These are phyloP conservation scores for Starmerella geochares DNA, from an alignment of 805 yeast genomes.

Conservation along the genomic window DNA sequence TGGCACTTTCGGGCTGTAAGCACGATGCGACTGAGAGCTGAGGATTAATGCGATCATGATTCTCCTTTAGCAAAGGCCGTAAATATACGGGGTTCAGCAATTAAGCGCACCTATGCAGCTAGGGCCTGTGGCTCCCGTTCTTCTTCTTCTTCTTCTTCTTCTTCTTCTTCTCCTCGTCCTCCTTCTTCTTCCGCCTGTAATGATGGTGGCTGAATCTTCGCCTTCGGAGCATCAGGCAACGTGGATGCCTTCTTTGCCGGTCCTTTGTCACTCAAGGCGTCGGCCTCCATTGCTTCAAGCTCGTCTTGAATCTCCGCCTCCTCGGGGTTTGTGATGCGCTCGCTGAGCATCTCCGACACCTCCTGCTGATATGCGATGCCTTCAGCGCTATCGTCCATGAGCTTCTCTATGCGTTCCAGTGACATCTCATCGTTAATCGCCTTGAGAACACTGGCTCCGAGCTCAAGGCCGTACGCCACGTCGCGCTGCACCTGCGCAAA, in stretches of 20 bases:
- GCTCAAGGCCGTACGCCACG: conserved; percentile 65
- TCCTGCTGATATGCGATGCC: conserved; percentile 66
- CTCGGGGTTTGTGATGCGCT: conserved; percentile 32
- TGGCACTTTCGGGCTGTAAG: no score
- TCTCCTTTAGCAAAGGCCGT: no score
- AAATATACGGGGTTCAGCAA: no score
- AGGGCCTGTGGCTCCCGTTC: not conserved
- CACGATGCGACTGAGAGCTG: no score
- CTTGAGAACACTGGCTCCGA: conserved; percentile 69
- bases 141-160: not conserved
- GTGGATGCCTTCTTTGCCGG: no score
- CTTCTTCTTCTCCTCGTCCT: not conserved
- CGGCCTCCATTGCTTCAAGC: conserved; percentile 23
- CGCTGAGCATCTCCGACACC: conserved; percentile 32
- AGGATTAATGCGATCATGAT: no score
- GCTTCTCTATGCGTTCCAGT: conserved; percentile 63
- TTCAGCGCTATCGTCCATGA: conserved; percentile 76
- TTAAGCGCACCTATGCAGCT: not conserved
- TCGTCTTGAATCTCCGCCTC: conserved; percentile 29
- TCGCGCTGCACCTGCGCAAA: conserved; percentile 83
- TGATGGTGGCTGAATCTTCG: not conserved
- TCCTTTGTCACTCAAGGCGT: conserved; percentile 1
- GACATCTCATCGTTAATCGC: conserved; percentile 70
- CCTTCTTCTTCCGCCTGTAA: not conserved
- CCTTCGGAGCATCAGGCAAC: conserved; percentile 1